Base-by-base conservation (phyloP, 2,329 filamentous ascomycete genomes). In the Aureobasidium sp. region DNA sequence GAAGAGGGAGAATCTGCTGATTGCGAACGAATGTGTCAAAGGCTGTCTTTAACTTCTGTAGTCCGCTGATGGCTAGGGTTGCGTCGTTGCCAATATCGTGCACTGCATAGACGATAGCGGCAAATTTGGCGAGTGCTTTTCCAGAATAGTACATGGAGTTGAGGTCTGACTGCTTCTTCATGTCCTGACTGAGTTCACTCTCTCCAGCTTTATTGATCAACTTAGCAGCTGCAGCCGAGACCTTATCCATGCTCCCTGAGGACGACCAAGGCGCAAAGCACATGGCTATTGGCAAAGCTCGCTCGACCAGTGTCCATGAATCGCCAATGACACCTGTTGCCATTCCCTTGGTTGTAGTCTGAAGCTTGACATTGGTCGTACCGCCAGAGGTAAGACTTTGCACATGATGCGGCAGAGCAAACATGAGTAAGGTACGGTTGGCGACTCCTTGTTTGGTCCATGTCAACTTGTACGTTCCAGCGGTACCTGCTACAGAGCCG, bases 121-220 rank as follows among this genome's bases (percentile, higher is more conserved):
- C 78, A 56, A 79, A 78, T 57, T 76, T 75, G 36, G 72, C 73
- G 20, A 76, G 66, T 17, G 72, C 71, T 66, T 80, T 97, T 68
- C 94, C 94, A 67, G 89, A 89, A 74, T 88, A 97, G 75, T 97
- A 97, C 85, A 96, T 92, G 41, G 91, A 96, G 71, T 93, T 84
- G 39, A 90, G 78, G 66, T 94, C 84, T 5, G 85, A 85, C 70
- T 94, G 87, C 0, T 78, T 77, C n/a, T 79, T 74, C 74, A 97
- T 90, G 71, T 92, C 82, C 74, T 94, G 87, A 0, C 84, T 82
- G 0, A 96, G 77, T 72, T 99, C 94, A 20, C 65, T 64, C 24
- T 80, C 82, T n/a, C 81, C 78, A 1, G 90, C 88, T 9, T 86
- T 79, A 1, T 81, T 77, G 67, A 86, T 84, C 1, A 69, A 65